These are phyloP conservation scores for Cyberlindnera misumaiensis DNA, from an alignment of 805 yeast species.

Conservation along the genomic window DNA sequence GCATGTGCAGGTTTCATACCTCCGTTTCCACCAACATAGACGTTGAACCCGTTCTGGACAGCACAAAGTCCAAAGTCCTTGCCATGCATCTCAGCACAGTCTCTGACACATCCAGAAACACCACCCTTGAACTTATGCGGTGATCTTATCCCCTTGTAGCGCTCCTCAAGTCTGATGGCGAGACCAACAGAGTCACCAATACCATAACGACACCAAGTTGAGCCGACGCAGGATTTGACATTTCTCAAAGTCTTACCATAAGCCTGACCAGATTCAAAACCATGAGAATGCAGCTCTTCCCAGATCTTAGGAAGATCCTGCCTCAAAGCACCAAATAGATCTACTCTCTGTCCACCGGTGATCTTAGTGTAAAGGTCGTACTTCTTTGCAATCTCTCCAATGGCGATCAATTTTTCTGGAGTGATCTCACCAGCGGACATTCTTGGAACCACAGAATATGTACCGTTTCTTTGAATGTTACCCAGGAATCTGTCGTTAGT, in stretches of 20 bases:
- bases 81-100: slow-evolving; percentile 33
- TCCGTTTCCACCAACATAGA: slow-evolving; percentile 33
- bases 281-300: slow-evolving; percentile 26
- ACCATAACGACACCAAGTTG: slow-evolving; percentile 34
- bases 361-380: slow-evolving; percentile 30
- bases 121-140: slow-evolving; percentile 35
- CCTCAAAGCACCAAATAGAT: slow-evolving; percentile 29
- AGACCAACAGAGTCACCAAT: slow-evolving; percentile 34
- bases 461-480: too few relatives aligned
- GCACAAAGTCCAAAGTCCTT: slow-evolving; percentile 34
- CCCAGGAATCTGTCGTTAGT: slow-evolving; percentile 32
- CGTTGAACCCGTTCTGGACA: slow-evolving; percentile 30
- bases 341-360: slow-evolving; percentile 32
- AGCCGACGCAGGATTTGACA: slow-evolving; percentile 33
- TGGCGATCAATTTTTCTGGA: slow-evolving; percentile 30
- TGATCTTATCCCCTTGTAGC: slow-evolving; percentile 31
- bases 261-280: slow-evolving; percentile 33
- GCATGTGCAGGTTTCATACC: slow-evolving; percentile 37
- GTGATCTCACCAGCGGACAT: slow-evolving; percentile 34
- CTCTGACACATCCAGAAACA: slow-evolving; percentile 32
- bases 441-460: slow-evolving; percentile 32
- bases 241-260: slow-evolving; percentile 31
- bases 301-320: slow-evolving; percentile 27
- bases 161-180: slow-evolving; percentile 30
- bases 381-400: slow-evolving; percentile 28